Evolutionary conservation across 73 alveolate species (phyloP), one percentile per base, ranked within the genome.

Genomic region (Paramecium caudatum): DNA sequence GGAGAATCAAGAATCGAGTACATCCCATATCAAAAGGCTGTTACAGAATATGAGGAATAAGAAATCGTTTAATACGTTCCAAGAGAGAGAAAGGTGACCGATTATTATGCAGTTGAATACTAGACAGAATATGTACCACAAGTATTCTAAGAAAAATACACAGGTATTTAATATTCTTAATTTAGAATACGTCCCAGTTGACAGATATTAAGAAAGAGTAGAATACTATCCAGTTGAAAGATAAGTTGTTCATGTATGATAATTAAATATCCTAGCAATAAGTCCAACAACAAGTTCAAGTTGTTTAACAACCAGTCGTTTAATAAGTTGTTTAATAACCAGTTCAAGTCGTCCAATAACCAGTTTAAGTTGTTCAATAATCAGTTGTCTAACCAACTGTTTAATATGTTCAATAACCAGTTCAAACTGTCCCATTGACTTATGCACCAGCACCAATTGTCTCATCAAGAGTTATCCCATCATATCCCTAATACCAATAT

Each of bases 1-100:
- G 92, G 92, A 49, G 92, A 84, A 39, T 84, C 92, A 9, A 84
- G 92, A 84, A 84, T 84, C n/a, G 92, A 84, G 37, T 84, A 84
- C 45, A 45, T 84, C 50, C 92, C 92, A 6, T 84, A 84, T 21
- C 34, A 84, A 27, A 84, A 84, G 23, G 32, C 92, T 13, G 84
- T 84, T 9, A 61, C 62, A 12, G 92, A 84, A 25, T 84, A 84
- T 41, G 92, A 84, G 43, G 92, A 68, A 32, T 47, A 61, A 25
- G 78, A 84, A 61, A 62, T 68, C 34, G 92, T 84, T 5, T 39
- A 84, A 61, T 84, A 84, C 62, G 92, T 84, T 17, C 92, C 92
- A 32, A 84, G 82, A 74, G 92, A 84, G 36, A 84, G 62, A 55
- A 84, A 62, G 30, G 83, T 84, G 80, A 84, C 87, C 9, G 92